Base-by-base conservation (phyloP, 805 yeast genomes). In the Metschnikowia borealis region DNA sequence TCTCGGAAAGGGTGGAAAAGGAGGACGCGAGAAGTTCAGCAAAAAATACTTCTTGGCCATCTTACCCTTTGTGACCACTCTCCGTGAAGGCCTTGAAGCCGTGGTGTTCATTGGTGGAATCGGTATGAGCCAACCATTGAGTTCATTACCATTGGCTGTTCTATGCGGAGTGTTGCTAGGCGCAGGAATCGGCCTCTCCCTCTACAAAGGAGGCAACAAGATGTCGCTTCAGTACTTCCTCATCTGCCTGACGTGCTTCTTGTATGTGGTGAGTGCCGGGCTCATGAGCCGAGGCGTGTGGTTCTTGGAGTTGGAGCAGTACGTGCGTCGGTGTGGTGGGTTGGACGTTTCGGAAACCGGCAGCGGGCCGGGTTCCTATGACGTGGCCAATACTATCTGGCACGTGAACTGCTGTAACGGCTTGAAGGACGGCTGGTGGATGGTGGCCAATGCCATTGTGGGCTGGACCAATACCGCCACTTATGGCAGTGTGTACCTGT, bases 71-170 rank as follows among this genome's bases (percentile, higher is more conserved):
- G 56, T 64, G 36, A 64, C 68, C 14, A 64, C 68, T 2, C 54
- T 64, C 17, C 55, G 68, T 23, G 68, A 64, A 41, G 68, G 68
- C 11, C 54, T 64, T 44, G 97, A 91, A 78, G 96, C 96, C 39
- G 91, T 91, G 52, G 96, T 47, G 14, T 61, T 71, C 7, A 40
- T 64, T 2, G 60, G 64, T 26, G 65, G 74, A 4, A 67, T 72
- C 14, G 62, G 61, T 3, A 50, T 58, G 54, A 48, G 57, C 29
- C 60, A 55, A 50, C 55, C 60, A 0, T 50, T 47, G 10, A 38
- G 48, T 11, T 57, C 59, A 23, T 42, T 56, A 23, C 59, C 70
- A 5, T 58, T 63, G 38, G 64, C 73, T 1, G 63, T 65, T 2
- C 40, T 65, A 3, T 47, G 58, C 1, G 74, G 72, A 2, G 50